Evolutionary conservation across 306 rosid species (phyloP), one percentile per base, ranked within the genome.

Genomic region (Fagus crenata): DNA sequence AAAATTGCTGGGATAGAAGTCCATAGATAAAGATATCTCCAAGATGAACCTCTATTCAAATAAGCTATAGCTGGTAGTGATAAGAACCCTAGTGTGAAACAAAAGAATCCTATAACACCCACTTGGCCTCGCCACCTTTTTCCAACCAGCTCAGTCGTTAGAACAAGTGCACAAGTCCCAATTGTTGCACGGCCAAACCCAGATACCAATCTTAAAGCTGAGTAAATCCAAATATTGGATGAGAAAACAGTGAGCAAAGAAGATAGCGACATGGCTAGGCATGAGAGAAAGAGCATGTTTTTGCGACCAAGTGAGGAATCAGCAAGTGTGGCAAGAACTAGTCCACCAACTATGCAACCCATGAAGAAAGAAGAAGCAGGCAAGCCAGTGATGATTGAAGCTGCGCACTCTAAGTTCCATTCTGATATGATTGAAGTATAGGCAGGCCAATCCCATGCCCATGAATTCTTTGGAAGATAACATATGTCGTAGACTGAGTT

Each of bases 281-380:
- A 83, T 0, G 92, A 78, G 5, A 78, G 82, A 43, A 80, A 72
- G 36, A 91, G 87, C 88, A 81, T 84, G 72, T 84, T 89, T 18
- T 91, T 89, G 6, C 96, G 82, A 6, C 93, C 93, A 0, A 89
- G 74, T 0, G 78, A 80, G 0, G 96, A 73, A 17, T 88, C 93
- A 1, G 90, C 93, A 0, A 90, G 91, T 2, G 92, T 77, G 73
- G 91, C 81, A 0, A 88, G 73, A 4, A 42, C 11, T 5, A 90
- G 31, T 2, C 91, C 96, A 0, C 96, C 91, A 3, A 82, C 49
- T 17, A 89, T 49, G 76, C 96, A 89, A 0, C 93, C 96, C 1
- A 67, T 0, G 84, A 83, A 80, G 78, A 86, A 86, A 2, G 84
- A 83, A n/a, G 84, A 86, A 53, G 73, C 75, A 0, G 80, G 81